These are phyloP conservation scores for Rhododendron ovatum DNA, from an alignment of 148 eudicot species.

Conservation along the genomic window DNA sequence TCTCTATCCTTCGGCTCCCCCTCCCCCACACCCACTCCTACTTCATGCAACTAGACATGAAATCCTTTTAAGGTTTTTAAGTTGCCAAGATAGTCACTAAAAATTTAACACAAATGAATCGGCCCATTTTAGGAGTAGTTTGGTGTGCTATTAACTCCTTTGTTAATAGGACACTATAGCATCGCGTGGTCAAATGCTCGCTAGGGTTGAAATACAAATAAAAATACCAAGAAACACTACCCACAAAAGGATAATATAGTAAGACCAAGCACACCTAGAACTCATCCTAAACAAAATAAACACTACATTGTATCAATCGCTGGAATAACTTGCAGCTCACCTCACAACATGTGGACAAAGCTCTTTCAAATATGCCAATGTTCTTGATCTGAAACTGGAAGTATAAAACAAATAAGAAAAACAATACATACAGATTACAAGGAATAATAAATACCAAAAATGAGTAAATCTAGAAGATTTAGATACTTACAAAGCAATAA, in stretches of 20 bases:
- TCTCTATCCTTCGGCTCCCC: neutral
- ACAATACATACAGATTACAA: slow-evolving; percentile 3
- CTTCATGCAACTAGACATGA: neutral
- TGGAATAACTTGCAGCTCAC: slow-evolving; percentile 29
- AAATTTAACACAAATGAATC: neutral
- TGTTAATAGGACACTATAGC: neutral
- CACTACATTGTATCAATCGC: neutral
- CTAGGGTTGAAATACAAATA: neutral
- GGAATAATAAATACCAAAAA: neutral
- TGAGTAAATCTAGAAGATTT: neutral
- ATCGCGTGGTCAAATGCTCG: neutral
- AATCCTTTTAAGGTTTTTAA: neutral
- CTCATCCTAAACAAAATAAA: neutral
- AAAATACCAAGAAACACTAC: neutral
- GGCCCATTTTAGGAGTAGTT: neutral
- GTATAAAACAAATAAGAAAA: slow-evolving; percentile 9
- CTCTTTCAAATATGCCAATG: slow-evolving; percentile 60
- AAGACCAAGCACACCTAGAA: neutral
- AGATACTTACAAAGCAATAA: slow-evolving; percentile 29
- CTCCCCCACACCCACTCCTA: neutral
- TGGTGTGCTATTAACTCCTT: neutral
- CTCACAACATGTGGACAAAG: slow-evolving; percentile 72
- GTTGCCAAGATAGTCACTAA: neutral
- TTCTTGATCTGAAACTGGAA: slow-evolving; percentile 52
- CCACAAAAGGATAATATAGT: neutral